Evolutionary conservation across 164 flowering plant species (phyloP), one percentile per base, ranked within the genome.

Genomic region (Dillenia turbinata): DNA sequence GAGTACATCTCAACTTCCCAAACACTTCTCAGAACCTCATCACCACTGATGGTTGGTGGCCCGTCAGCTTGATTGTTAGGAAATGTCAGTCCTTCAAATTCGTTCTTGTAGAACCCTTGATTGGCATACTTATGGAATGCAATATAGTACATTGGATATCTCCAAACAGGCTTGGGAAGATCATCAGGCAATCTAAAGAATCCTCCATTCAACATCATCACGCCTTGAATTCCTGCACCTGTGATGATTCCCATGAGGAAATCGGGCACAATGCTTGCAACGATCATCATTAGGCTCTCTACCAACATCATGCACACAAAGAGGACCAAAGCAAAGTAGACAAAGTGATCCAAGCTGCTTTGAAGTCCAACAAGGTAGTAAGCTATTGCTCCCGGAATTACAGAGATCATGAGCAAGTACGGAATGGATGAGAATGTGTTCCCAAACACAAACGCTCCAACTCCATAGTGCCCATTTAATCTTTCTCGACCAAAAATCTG

Each of bases 231-330:
- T 26, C 91, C 88, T 0, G 88, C 83, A 14, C 85, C 91, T 2
- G 75, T 65, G 2, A 79, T 76, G n/a, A 82, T 75, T 9, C 91
- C 87, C 87, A 86, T 75, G 49, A 86, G 80, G 54, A 71, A 86
- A 53, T 82, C 63, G 0, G 92, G 92, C 15, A 86, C 86, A 9
- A 86, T 14, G 47, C 80, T 75, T 10, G 89, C 89, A 0, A 86
- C 81, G 5, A 73, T 59, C 87, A 84, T 82, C 89, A 82, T 84
- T 16, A 82, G 60, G 82, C 92, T 79, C 70, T 86, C 89, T 0
- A 81, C 86, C 63, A 86, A 19, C 69, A 71, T 61, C 74, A 71
- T 72, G 60, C 81, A 69, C 0, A 48, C 60, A 47, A 82, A 75
- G 0, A 83, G 71, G 1, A 19, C 22, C 8, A 77, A 53, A 1